phyloP scores from a whole-genome alignment of 495 filamentous ascomycete genomes.

The Neurospora pannonica region DNA sequence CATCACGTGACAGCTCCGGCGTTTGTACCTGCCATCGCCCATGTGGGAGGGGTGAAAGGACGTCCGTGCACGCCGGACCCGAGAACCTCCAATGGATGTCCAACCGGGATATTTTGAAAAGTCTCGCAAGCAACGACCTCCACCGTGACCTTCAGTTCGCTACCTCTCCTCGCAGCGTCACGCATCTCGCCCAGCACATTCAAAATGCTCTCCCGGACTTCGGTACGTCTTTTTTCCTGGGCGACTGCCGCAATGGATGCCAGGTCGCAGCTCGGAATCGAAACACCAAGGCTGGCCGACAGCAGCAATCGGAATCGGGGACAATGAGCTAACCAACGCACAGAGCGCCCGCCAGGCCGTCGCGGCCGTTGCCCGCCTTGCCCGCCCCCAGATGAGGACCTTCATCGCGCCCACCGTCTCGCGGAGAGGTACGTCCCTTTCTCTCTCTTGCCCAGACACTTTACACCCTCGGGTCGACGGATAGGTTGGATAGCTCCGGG shows the following conservation, averaged over 20 bases:
- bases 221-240: constrained; percentile 38
- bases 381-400: constrained; percentile 67
- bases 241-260: neutral
- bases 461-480: neutral
- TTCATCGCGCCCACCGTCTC: constrained; percentile 70
- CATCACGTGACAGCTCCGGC: neutral
- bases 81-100: constrained; percentile 11
- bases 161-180: constrained; percentile 7
- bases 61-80: constrained; percentile 1
- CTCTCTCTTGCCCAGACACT: neutral
- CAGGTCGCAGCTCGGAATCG: neutral
- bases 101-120: constrained; percentile 23
- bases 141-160: constrained; percentile 14
- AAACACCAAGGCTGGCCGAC: neutral
- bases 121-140: constrained; percentile 28
- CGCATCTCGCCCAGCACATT: constrained; percentile 10
- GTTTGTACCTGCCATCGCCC: neutral
- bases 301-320: neutral
- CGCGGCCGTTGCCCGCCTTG: constrained; percentile 53
- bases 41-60: neutral
- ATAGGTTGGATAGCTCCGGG: neutral
- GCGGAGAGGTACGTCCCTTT: constrained; percentile 54
- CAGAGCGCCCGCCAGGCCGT: constrained; percentile 68
- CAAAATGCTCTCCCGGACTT: constrained; percentile 60
- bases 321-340: neutral